Base-by-base conservation (phyloP, 495 filamentous ascomycete genomes). In the Podospora sp. region DNA sequence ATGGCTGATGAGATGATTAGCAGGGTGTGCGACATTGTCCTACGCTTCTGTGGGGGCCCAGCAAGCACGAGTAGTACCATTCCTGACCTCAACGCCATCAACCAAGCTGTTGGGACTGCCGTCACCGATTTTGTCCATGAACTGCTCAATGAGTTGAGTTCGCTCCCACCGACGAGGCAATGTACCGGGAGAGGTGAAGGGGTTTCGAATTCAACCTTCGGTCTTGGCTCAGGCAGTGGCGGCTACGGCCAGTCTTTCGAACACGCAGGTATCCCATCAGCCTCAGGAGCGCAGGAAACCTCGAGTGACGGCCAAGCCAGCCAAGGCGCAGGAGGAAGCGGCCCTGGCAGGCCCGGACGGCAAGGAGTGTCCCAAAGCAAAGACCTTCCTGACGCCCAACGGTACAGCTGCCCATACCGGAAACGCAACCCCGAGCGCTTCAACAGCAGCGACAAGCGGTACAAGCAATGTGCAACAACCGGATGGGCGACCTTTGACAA, bases 371-470 rank as follows among this genome's bases (percentile, higher is more conserved):
- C 40, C 4, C 3, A 52, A 6, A 40, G 35, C 60, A 27, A 51
- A 40, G 14, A 50, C 6, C 4, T 1, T 3, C 36, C 60, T 22
- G 7, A 21, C 18, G 40, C 12, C 4, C 22, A 9, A 2, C 21
- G 3, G 40, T 63, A 27, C 1, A 52, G 60, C n/a, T 63, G 60
- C 46, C 60, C 60, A 3, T 63, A 49, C 46, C 60, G 60, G 22
- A 63, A 63, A 24, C 60, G 22, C 60, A 63, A 63, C 60, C 60
- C 60, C 60, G 4, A 16, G 40, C 60, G 60, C 1, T 63, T 63
- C 60, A 63, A 16, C 60, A 51, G 52, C 60, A 63, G 21, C 21
- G n/a, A 27, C 40, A 27, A 51, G 7, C 49, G 26, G 22, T 29
- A 52, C 60, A 63, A 63, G 40, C 36, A 27, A 26, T 63, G 60